Evolutionary conservation across 306 rosid genomes (phyloP).

Genomic region (Spatholobus suberectus): DNA sequence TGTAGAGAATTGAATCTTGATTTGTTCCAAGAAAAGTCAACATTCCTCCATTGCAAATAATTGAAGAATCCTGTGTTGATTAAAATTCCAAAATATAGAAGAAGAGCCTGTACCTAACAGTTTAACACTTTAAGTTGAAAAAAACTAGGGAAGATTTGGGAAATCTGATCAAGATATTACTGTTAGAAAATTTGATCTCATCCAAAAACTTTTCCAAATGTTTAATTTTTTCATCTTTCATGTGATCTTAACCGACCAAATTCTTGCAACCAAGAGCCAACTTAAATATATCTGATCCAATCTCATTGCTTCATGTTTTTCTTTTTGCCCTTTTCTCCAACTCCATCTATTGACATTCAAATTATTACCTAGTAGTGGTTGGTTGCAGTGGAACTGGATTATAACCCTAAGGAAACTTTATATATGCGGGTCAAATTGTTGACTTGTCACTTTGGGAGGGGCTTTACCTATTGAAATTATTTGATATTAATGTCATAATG

Average conservation of each 20-base stretch:
- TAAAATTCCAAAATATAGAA: neutral
- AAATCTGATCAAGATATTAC: slow-evolving; percentile 1
- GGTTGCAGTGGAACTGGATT: too few species aligned
- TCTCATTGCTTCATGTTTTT: neutral
- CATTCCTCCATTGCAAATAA: neutral
- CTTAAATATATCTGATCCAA: neutral
- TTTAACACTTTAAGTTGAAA: neutral
- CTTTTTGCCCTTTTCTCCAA: neutral
- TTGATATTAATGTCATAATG: neutral
- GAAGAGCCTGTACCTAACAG: neutral
- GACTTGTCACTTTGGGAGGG: neutral
- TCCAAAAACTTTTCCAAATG: neutral
- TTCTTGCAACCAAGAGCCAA: neutral
- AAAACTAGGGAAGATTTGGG: neutral
- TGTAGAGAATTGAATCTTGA: neutral
- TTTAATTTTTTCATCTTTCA: neutral
- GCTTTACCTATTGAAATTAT: neutral
- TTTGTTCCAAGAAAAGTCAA: neutral
- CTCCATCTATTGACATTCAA: neutral
- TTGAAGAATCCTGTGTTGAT: neutral
- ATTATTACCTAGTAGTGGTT: too few species aligned
- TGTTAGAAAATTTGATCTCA: neutral
- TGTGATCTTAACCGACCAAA: neutral
- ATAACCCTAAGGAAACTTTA: too few species aligned
- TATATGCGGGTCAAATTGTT: too few species aligned